phyloP scores from a whole-genome alignment of 345 rosid species.

The Linum usitatissimum region DNA sequence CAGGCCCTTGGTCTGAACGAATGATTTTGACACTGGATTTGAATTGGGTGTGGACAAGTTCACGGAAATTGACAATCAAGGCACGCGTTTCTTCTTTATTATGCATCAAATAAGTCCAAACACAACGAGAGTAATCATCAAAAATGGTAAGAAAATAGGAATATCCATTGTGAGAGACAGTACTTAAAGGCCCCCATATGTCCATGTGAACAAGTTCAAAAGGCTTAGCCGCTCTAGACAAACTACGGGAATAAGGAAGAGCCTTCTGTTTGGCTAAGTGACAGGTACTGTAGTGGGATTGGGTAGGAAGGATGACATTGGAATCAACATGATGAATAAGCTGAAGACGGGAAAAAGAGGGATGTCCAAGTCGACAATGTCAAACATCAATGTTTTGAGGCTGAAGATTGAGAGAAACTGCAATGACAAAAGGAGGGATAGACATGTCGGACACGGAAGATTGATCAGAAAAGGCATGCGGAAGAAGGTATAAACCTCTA shows the following conservation, averaged over 20 bases:
- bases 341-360: neutral
- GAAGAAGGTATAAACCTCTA: too few relatives aligned
- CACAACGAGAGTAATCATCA: neutral
- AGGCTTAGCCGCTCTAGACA: neutral
- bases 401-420: neutral
- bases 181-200: neutral
- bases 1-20: neutral
- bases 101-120: neutral
- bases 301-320: too few relatives aligned
- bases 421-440: neutral
- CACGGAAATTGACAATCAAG: neutral
- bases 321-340: neutral
- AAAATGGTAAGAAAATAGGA: neutral
- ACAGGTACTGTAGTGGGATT: neutral
- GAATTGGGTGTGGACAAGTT: neutral
- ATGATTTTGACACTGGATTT: neutral
- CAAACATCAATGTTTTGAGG: neutral
- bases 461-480: too few relatives aligned
- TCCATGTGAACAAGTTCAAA: neutral
- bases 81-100: neutral
- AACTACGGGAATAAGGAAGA: neutral
- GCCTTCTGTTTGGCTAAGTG: neutral
- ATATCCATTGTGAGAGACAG: neutral
- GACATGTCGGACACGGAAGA: too few relatives aligned
- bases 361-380: neutral